Base-by-base conservation (phyloP, 225 moss, liverwort and hornwort genomes). In the Marchantia polymorpha region DNA sequence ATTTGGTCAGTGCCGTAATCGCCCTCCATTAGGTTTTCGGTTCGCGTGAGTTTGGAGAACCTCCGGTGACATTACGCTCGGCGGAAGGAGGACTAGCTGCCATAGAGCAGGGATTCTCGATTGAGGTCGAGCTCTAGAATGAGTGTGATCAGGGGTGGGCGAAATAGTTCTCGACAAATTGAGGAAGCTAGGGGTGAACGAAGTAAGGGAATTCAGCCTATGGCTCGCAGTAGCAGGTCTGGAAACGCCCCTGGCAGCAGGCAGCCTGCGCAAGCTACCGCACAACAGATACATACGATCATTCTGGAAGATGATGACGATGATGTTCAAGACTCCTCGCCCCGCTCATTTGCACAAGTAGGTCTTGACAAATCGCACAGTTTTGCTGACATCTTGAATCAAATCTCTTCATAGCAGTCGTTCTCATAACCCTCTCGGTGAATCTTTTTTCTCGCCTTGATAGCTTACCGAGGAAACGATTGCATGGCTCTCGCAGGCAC, bases 301-400 rank as follows among this genome's bases (percentile, higher is more conserved):
- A 7, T 78, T 7, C 30, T 83, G 10, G 83, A 78, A 0, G 83
- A 82, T 65, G 86, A 87, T 46, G 86, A 87, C 49, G 86, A 87
- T 46, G 86, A 84, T 14, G 55, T 82, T 0, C 76, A 67, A 7
- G 69, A 74, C 69, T 81, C 79, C 0, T 84, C 83, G 11, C 81
- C 83, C n/a, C 78, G 83, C 0, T 66, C 81, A 6, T 83, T 81
- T 49, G 79, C 75, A 3, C 75, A 81, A 70, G 86, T 83, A 76
- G n/a, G 53, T 22, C 10, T 19, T 22, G 4, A 19, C 48, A 17
- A 56, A 13, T 75, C 22, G 39, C 0, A 20, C 30, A 29, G 67
- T 13, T 30, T 31, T 31, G 29, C 3, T 67, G 67, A 67, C 31
- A 29, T 73, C 53, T 1, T 73, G 25, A 23, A 69, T 69, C 2